Conservation (phyloP, 441 rosid species). For the Pelargonium myrrhifolium region DNA sequence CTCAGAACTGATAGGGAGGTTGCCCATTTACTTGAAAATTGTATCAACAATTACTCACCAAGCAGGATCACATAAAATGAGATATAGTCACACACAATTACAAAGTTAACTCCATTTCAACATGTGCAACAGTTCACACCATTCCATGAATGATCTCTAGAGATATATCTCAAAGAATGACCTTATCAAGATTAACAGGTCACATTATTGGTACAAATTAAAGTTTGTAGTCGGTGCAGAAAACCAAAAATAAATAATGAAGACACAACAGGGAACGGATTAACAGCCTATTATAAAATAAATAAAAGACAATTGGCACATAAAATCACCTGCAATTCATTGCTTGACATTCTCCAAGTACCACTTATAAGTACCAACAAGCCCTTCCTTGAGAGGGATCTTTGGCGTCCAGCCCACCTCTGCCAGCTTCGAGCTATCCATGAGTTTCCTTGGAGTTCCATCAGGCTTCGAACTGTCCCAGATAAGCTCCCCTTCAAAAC, state of each 20-base stretch:
- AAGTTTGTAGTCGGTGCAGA: neutral
- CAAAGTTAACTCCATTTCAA: too few relatives aligned
- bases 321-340: conserved; percentile 18
- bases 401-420: conserved; percentile 74
- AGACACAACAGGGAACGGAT: neutral
- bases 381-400: conserved; percentile 67
- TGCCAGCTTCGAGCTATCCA: conserved; percentile 83
- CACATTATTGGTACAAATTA: neutral
- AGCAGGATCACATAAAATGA: too few relatives aligned
- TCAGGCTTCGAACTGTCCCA: conserved; percentile 86
- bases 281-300: too few relatives aligned
- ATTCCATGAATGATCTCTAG: too few relatives aligned
- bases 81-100: too few relatives aligned
- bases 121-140: too few relatives aligned
- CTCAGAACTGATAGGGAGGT: too few relatives aligned
- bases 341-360: conserved; percentile 59
- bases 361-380: conserved; percentile 84
- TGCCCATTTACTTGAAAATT: too few relatives aligned
- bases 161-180: neutral
- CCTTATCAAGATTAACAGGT: neutral
- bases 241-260: neutral
- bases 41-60: too few relatives aligned
- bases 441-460: conserved; percentile 91
- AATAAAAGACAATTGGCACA: too few relatives aligned
- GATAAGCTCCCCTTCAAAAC: conserved; percentile 66